Base-by-base conservation (phyloP, 2,329 filamentous ascomycete genomes). In the Neonectria coccinea region DNA sequence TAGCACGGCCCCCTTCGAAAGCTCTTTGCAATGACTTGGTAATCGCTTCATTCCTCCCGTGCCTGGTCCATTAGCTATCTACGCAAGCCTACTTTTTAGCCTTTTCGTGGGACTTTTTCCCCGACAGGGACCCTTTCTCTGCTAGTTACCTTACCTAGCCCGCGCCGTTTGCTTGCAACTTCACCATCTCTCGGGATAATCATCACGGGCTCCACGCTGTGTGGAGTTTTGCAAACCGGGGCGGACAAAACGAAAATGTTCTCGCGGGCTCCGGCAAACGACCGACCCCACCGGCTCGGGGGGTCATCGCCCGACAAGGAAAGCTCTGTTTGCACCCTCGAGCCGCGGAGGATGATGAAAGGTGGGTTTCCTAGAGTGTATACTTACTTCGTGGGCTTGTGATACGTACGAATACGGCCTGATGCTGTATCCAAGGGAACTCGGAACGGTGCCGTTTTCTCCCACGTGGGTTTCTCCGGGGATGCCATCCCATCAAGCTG, bases 211-310 rank as follows among this genome's bases (percentile, higher is more conserved):
- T 44, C 44, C 50, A 29, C 9, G 42, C 39, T 42, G 29, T 12
- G 42, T 54, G 50, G 57, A 33, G 42, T 60, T 25, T 25, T 33
- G 18, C 41, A 47, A 16, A 48, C 44, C 42, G 48, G 44, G 57
- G 42, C 42, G n/a, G 22, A 20, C 22, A 20, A 54, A 54, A 58
- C 52, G 8, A 31, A 50, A 59, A 48, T 18, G 50, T 36, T 20
- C 45, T 47, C 50, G 25, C 27, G 8, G 31, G 10, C 11, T 56
- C 14, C 42, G 16, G 42, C 22, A 48, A 36, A 48, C 42, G 42
- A 7, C 10, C 44, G 42, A 7, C 10, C 44, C 59, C 53, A 36
- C 36, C n/a, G 47, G 48, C 31, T 36, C 50, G 22, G 55, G 31
- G 54, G 31, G 36, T 54, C 42, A 27, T 20, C 4, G 55, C 55